Conservation (phyloP, 768 basidiomycete genomes). For the Sarcomyxa edulis region DNA sequence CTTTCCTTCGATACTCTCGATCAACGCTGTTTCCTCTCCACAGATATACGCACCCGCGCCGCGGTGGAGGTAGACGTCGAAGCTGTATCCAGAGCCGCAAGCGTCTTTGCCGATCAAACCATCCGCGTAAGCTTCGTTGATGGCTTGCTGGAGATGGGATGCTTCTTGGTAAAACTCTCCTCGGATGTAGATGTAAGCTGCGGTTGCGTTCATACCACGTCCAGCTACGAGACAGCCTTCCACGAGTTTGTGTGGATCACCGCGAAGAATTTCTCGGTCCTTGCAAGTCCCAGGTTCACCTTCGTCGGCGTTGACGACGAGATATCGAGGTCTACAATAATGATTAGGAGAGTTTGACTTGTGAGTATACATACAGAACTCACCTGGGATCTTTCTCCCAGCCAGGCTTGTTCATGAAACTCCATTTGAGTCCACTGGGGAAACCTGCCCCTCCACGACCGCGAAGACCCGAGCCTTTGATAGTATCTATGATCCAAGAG, state of each 20-base stretch:
- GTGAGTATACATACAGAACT: slow-evolving; percentile 9
- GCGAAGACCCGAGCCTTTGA: slow-evolving; percentile 94
- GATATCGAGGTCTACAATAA: slow-evolving; percentile 93
- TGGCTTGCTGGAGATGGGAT: slow-evolving; percentile 89
- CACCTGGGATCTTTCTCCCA: slow-evolving; percentile 93
- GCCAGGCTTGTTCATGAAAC: slow-evolving; percentile 99
- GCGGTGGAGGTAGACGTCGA: slow-evolving; percentile 98
- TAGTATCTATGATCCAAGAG: slow-evolving; percentile 92
- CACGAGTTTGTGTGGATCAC: slow-evolving; percentile 97
- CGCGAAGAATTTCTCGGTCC: slow-evolving; percentile 95
- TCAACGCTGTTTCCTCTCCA: slow-evolving; percentile 96
- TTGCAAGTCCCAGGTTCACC: slow-evolving; percentile 99
- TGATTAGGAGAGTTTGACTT: not conserved
- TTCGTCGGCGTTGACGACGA: slow-evolving; percentile 98
- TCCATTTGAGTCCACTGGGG: slow-evolving; percentile 95
- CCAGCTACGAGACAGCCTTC: slow-evolving; percentile 98
- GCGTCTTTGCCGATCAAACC: slow-evolving; percentile 88
- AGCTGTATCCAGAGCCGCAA: slow-evolving; percentile 89
- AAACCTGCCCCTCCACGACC: slow-evolving; percentile 97
- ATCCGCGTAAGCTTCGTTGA: slow-evolving; percentile 88
- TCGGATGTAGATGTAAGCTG: slow-evolving; percentile 99
- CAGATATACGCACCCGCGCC: slow-evolving; percentile 99
- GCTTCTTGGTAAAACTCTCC: slow-evolving; percentile 98
- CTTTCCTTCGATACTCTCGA: slow-evolving; percentile 96
- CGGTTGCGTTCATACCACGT: slow-evolving; percentile 93